Evolutionary conservation across 2,329 filamentous ascomycete genomes (phyloP).

Genomic region (Pseudocercospora eumusae): DNA sequence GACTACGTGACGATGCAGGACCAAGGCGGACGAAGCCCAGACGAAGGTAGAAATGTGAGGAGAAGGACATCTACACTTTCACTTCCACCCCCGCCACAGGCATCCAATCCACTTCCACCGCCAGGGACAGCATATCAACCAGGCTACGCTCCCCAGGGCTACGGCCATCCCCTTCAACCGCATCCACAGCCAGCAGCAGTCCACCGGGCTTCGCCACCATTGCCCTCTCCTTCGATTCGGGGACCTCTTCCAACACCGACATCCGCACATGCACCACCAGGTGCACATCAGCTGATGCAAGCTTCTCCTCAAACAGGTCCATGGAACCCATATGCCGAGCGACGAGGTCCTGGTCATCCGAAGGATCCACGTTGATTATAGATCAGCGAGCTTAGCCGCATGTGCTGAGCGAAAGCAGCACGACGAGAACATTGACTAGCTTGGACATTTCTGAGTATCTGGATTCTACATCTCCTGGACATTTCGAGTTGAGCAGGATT

Average conservation of each 20-base stretch:
- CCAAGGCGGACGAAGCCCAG: constrained; percentile 30
- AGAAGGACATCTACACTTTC: constrained; percentile 35
- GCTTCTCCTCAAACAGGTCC: constrained; percentile 39
- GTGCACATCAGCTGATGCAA: constrained; percentile 35
- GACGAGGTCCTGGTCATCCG: constrained; percentile 16
- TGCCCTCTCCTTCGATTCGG: constrained; percentile 29
- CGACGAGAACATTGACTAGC: background rate
- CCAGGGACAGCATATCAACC: constrained; percentile 17
- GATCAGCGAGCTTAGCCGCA: background rate
- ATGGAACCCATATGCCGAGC: constrained; percentile 39
- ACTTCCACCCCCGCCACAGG: constrained; percentile 26
- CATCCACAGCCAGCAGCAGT: constrained; percentile 24
- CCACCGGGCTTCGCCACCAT: constrained; percentile 24
- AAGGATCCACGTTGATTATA: constrained; percentile 13
- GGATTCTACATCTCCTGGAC: background rate
- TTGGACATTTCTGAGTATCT: constrained; percentile 1
- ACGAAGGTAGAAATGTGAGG: constrained; percentile 34
- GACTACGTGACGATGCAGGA: constrained; percentile 31
- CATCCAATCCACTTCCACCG: constrained; percentile 11
- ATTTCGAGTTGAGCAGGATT: background rate
- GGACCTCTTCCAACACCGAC: constrained; percentile 20
- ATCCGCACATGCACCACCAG: constrained; percentile 16
- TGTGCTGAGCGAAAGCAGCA: background rate
- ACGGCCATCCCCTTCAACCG: constrained; percentile 28
- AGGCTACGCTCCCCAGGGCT: constrained; percentile 27